Evolutionary conservation across 306 rosid genomes (phyloP).

Genomic region (Mucuna pruriens): DNA sequence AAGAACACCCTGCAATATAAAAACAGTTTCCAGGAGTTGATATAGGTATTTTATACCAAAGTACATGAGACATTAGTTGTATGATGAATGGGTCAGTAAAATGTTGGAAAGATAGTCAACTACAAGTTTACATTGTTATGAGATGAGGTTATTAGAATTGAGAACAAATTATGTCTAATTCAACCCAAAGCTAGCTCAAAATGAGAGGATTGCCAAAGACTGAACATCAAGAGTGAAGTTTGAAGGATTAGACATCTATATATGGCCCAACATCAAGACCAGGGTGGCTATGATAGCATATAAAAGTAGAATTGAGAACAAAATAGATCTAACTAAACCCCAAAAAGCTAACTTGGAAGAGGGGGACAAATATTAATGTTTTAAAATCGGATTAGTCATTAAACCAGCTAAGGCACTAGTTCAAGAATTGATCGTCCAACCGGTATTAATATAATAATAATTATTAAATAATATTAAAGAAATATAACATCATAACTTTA

Average conservation of each 20-base stretch:
- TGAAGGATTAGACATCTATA: not conserved
- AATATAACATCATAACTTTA: not conserved
- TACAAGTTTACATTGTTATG: constrained; percentile 22
- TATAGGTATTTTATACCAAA: constrained; percentile 33
- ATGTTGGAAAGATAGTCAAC: constrained; percentile 33
- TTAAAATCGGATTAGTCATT: too few relatives aligned
- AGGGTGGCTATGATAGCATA: constrained; percentile 8
- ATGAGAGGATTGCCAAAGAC: not conserved
- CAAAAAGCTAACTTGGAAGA: not conserved
- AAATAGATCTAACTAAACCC: not conserved
- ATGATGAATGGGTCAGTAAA: not conserved
- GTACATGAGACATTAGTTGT: constrained; percentile 25
- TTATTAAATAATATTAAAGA: not conserved
- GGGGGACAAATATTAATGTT: not conserved
- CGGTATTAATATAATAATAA: not conserved
- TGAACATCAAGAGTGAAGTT: constrained; percentile 8
- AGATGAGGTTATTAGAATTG: constrained; percentile 3
- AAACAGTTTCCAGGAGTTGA: constrained; percentile 36
- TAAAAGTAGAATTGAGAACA: not conserved
- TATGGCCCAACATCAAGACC: not conserved
- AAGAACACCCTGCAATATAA: constrained; percentile 82
- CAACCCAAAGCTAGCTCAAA: not conserved
- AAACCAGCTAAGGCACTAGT: not conserved
- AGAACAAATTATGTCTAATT: constrained; percentile 19
- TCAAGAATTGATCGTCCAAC: not conserved